Conservation (phyloP, 192 early-diverging fungal species). For the Coemansia sp. region DNA sequence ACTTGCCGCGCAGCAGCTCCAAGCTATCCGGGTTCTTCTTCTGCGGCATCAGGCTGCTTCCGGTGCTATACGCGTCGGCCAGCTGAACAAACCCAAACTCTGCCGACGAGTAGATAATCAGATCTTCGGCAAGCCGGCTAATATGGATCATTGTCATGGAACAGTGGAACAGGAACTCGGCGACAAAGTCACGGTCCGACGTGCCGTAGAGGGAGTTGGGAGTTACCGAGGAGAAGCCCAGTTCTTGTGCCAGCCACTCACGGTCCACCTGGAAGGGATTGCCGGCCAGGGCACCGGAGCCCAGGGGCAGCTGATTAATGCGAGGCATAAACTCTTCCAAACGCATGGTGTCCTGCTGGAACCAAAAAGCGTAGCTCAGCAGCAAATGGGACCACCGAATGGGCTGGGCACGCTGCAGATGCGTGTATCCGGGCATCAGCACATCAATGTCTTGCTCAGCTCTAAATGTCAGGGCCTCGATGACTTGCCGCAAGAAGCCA, state of each 20-base stretch:
- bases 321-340: constrained; percentile 78
- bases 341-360: constrained; percentile 84
- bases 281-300: constrained; percentile 92
- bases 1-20: constrained; percentile 94
- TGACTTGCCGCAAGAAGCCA: constrained; percentile 70
- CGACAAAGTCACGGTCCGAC: constrained; percentile 94
- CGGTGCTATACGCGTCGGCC: constrained; percentile 97
- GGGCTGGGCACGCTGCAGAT: constrained; percentile 96
- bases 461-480: constrained; percentile 69
- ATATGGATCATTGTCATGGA: constrained; percentile 90
- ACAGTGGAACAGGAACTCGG: constrained; percentile 95
- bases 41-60: constrained; percentile 97
- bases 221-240: constrained; percentile 81
- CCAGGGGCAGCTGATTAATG: constrained; percentile 82
- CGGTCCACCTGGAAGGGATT: constrained; percentile 97
- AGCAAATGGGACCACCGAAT: constrained; percentile 96
- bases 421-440: constrained; percentile 99
- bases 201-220: constrained; percentile 92
- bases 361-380: constrained; percentile 85
- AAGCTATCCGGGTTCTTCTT: constrained; percentile 99
- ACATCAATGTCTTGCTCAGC: constrained; percentile 88
- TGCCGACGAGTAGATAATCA: constrained; percentile 89
- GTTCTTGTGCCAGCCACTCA: constrained; percentile 78
- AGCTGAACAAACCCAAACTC: constrained; percentile 95
- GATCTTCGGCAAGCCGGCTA: constrained; percentile 86